Conservation (phyloP, 2,329 filamentous ascomycete species). For the Beauveria sp. region DNA sequence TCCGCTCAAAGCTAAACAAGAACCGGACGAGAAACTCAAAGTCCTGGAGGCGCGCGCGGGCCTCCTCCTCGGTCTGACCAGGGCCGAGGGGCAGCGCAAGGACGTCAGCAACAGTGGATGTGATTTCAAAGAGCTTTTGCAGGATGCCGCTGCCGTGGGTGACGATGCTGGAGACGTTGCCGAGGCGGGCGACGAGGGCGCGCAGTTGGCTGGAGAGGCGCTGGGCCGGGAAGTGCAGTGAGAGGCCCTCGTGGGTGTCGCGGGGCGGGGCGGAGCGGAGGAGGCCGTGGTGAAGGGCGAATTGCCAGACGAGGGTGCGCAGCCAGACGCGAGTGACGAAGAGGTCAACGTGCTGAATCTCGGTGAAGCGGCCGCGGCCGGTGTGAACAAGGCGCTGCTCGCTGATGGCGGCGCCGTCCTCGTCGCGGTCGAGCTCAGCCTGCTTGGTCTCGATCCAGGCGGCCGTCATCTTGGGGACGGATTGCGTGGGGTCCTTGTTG, state of each 20-base stretch:
- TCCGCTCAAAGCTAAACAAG: slow-evolving; percentile 39
- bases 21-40: slow-evolving; percentile 45
- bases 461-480: slow-evolving; percentile 22
- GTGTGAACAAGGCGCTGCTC: slow-evolving; percentile 18
- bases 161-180: slow-evolving; percentile 36
- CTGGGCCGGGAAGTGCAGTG: slow-evolving; percentile 31
- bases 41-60: slow-evolving; percentile 42
- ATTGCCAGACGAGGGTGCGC: slow-evolving; percentile 34
- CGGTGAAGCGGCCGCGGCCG: slow-evolving; percentile 24
- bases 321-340: slow-evolving; percentile 35
- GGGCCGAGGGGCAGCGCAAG: slow-evolving; percentile 41
- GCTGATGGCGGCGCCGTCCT: slow-evolving; percentile 23
- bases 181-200: slow-evolving; percentile 27
- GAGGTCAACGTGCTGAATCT: slow-evolving; percentile 34
- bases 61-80: slow-evolving; percentile 31
- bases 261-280: slow-evolving; percentile 27
- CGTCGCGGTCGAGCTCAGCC: slow-evolving; percentile 31
- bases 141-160: slow-evolving; percentile 50
- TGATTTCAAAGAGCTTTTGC: slow-evolving; percentile 53
- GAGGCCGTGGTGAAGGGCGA: slow-evolving; percentile 31
- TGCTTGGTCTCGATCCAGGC: slow-evolving; percentile 35
- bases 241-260: slow-evolving; percentile 29
- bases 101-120: slow-evolving; percentile 52
- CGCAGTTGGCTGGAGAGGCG: slow-evolving; percentile 32
- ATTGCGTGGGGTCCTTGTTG: slow-evolving; percentile 19